A percentile compares a stretch with the other conserved stretches of the same genome.
Conservation (phyloP, 768 basidiomycete genomes). For the Auriculariales sp. region DNA sequence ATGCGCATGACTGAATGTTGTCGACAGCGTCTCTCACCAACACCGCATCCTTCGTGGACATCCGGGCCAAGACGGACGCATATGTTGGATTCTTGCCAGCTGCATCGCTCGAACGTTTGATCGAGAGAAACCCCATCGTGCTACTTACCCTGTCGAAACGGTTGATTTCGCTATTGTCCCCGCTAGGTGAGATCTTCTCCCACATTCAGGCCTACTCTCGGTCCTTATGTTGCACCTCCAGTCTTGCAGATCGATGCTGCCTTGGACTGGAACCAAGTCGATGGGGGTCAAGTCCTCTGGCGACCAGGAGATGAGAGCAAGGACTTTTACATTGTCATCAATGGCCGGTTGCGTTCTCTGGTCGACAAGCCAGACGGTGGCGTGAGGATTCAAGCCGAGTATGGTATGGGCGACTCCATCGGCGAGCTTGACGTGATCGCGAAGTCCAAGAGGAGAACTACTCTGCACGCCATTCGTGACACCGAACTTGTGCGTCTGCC, state of each 20-base stretch:
- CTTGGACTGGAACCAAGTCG: conserved; percentile 96
- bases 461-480: conserved; percentile 95
- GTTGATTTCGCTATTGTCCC: conserved; percentile 88
- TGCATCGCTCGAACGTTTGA: conserved; percentile 71
- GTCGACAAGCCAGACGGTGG: conserved; percentile 63
- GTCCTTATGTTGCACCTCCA: conserved; percentile 15
- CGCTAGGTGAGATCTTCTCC: conserved; percentile 45
- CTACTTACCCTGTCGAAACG: conserved; percentile 90
- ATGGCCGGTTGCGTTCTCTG: conserved; percentile 87
- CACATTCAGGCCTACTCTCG: background rate
- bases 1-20: background rate
- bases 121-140: conserved; percentile 92
- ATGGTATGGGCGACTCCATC: conserved; percentile 89
- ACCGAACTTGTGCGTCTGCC: conserved; percentile 96
- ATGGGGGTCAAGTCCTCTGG: conserved; percentile 91
- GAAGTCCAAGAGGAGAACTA: conserved; percentile 69
- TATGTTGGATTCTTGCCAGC: conserved; percentile 93
- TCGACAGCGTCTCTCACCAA: conserved; percentile 69
- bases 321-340: conserved; percentile 96
- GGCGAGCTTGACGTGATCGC: conserved; percentile 98
- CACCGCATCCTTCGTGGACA: conserved; percentile 91
- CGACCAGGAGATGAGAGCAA: conserved; percentile 81
- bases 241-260: conserved; percentile 95
- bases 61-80: conserved; percentile 93
- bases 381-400: conserved; percentile 78